Base-by-base conservation (phyloP, 768 basidiomycete species). In the Lactarius vividus region DNA sequence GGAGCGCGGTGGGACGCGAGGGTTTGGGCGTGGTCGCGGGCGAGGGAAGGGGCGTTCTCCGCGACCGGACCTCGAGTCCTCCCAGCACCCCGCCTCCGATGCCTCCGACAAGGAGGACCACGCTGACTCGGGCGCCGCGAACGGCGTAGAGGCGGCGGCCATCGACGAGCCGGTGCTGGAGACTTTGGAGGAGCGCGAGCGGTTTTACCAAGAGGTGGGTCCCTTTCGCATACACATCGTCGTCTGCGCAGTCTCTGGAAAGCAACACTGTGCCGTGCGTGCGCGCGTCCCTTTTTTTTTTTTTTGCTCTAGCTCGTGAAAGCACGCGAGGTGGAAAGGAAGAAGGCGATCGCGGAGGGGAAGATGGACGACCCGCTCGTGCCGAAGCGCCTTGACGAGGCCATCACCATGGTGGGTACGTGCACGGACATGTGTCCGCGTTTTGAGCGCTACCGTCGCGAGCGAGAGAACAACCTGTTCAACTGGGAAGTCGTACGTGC, bases 391-490 rank as follows among this genome's bases (percentile, higher is more conserved):
- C 82, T 97, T 2, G 92, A 92, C 70, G 88, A 96, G 69, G 95
- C 96, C 20, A 94, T 96, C 62, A 89, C 88, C n/a, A 88, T 98
- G 74, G 85, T 92, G 16, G 96, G 96, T 28, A 96, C 94, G 1
- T 98, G 96, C 73, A 77, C 82, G 79, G 89, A 92, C 66, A 97
- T 98, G 94, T 98, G 96, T 74, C 95, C 96, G 3, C 85, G 90
- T 49, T 97, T 93, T 72, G 96, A 98, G 76, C 83, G 92, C 31
- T 95, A 96, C 75, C 83, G 94, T 69, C 83, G 96, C 42, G 94
- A 98, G 74, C 84, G 88, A 67, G 92, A 95, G 74, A 91, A 92
- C 74, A 92, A 94, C 70, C 81, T 98, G 1, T 89, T 91, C 67
- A 84, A 87, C 71, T 90, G 88, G 84, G 95, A 97, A 79, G 86